Base-by-base conservation (phyloP, 495 filamentous ascomycete species). In the Penicillium daleae region DNA sequence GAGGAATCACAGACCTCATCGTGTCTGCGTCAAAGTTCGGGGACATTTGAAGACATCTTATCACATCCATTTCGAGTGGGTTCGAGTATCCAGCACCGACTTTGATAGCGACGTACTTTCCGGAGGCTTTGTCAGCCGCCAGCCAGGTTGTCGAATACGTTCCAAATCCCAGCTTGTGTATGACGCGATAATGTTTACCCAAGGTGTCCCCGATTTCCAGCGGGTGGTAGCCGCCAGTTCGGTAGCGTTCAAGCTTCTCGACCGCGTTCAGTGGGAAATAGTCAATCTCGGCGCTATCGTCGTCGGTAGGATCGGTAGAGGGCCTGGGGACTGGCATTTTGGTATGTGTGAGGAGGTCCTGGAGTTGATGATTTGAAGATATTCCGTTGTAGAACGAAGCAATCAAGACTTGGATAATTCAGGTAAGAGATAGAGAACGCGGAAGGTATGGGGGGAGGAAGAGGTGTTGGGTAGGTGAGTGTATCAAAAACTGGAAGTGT, bases 81-180 rank as follows among this genome's bases (percentile, higher is more conserved):
- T 59, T 65, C 24, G 67, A 61, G 5, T 67, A 49, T 1, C 49
- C 64, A 4, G 64, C 66, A 12, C 62, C 57, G 27, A 73, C 65
- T 59, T 76, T 74, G 29, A 73, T 26, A 21, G 72, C 72, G 13
- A 74, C 72, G 44, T 70, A 62, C 46, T 37, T 56, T 8, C n/a
- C 13, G 27, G 46, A 35, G 39, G 32, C n/a, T 29, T 32, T 10
- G 17, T 62, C 53, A 29, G 32, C 17, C 12, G 37, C 46, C 29
- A 69, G 33, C 71, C 71, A 76, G 9, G 56, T 66, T 0, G 73
- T 74, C 13, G 67, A 69, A 27, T 66, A 68, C 2, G 61, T 21
- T 39, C 70, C 70, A 39, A 65, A 67, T 13, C 70, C 78, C 29
- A 82, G 69, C 62, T 80, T 80, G 59, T 80, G 71, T 21, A 78